A percentile compares a stretch with the other conserved stretches of the same genome.
Evolutionary conservation across 208 protist genomes (phyloP).

Genomic region (Crithidia fasciculata): DNA sequence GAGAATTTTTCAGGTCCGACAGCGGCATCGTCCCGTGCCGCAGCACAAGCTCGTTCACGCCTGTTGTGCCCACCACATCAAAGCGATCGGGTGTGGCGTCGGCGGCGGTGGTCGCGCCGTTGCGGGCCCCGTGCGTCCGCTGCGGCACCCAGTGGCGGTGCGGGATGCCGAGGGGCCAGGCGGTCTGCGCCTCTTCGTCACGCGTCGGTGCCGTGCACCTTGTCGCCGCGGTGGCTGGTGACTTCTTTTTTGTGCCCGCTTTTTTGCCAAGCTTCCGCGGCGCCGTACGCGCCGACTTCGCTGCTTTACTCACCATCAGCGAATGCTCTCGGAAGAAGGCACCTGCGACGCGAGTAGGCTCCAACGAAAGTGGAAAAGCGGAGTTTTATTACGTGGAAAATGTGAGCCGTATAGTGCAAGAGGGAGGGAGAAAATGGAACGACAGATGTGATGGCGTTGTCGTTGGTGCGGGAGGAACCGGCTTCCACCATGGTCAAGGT

Average conservation of each 20-base stretch:
- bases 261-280: background rate
- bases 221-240: no score
- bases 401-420: background rate
- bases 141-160: constrained; percentile 3
- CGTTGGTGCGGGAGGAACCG: no score
- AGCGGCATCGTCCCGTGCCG: constrained; percentile 8
- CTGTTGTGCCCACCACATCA: constrained; percentile 5
- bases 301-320: background rate
- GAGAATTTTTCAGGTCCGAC: background rate
- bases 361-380: background rate
- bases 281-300: background rate
- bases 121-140: background rate
- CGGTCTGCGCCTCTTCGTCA: background rate
- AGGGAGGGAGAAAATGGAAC: background rate
- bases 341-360: background rate
- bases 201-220: no score
- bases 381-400: no score
- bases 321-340: background rate
- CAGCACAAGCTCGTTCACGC: constrained; percentile 13
- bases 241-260: background rate
- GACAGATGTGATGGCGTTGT: no score
- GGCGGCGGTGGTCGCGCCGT: background rate
- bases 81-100: background rate
- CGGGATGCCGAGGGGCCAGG: background rate
- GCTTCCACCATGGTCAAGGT: no score